These are phyloP conservation scores for Kazachstania kunashirensis DNA, from an alignment of 805 yeast genomes.

Conservation along the genomic window DNA sequence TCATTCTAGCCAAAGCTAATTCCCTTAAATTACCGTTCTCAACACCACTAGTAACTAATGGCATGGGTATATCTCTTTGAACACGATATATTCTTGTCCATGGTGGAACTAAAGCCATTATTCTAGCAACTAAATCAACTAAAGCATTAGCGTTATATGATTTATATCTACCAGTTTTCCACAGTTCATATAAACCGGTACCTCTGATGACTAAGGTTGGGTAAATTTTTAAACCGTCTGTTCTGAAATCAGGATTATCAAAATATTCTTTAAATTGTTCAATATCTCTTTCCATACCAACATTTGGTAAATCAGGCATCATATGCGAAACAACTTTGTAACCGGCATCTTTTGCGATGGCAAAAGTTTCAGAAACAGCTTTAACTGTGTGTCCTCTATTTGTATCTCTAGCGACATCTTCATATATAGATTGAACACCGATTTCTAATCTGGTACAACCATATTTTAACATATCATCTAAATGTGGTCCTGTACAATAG, in stretches of 20 bases:
- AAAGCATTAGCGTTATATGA: constrained; percentile 91
- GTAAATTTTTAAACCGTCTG: constrained; percentile 91
- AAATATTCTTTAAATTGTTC: constrained; percentile 95
- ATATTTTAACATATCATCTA: constrained; percentile 89
- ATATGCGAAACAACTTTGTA: constrained; percentile 95
- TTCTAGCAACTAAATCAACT: constrained; percentile 90
- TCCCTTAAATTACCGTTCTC: constrained; percentile 96
- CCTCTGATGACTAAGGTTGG: constrained; percentile 97
- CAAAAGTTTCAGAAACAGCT: constrained; percentile 92
- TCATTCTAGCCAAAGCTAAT: constrained; percentile 93
- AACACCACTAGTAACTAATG: constrained; percentile 92
- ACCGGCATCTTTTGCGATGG: constrained; percentile 95
- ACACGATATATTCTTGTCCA: constrained; percentile 99
- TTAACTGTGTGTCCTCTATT: constrained; percentile 96
- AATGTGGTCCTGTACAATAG: constrained; percentile 91
- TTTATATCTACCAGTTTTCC: constrained; percentile 93
- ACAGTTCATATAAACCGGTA: constrained; percentile 90
- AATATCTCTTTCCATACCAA: constrained; percentile 95
- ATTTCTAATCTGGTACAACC: constrained; percentile 96
- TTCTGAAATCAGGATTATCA: constrained; percentile 92
- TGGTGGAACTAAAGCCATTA: constrained; percentile 93
- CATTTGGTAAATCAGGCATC: constrained; percentile 99
- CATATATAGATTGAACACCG: constrained; percentile 95
- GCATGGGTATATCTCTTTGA: constrained; percentile 99
- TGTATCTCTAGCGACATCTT: constrained; percentile 97